Evolutionary conservation across 495 filamentous ascomycete species (phyloP), one percentile per base, ranked within the genome.

Genomic region (Penicillium tannophilum): DNA sequence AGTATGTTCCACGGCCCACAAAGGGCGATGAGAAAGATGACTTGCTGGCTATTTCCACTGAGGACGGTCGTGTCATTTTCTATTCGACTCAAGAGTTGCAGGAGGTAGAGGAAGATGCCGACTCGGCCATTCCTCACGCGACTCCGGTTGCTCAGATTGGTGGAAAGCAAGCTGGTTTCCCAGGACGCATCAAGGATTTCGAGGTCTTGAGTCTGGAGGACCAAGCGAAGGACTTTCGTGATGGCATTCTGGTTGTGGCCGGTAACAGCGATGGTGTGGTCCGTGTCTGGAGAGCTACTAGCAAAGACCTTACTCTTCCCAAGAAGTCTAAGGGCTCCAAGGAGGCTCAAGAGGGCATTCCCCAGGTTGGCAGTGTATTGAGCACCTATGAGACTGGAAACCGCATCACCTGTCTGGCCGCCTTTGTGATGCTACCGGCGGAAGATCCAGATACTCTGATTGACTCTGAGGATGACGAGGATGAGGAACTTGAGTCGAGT

Each of bases 41-140:
- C 16, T 67, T 93, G 10, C 69, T 98, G 42, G 87, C 86, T 1
- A 77, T 95, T 7, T 90, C 92, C n/a, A 97, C 94, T 0, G 94
- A 98, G 69, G 93, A 98, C 71, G 94, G 95, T 19, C 80, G 89
- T 44, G 78, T 98, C 19, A 62, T 96, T 35, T 96, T 98, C 71
- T 97, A 91, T 68, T 86, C 86, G 45, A 92, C 90, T 3, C 74
- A 62, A 64, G 76, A 56, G 52, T 73, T 75, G 30, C 65, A 67
- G 19, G 46, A 70, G 17, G 58, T 61, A 2, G 65, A 67, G 28
- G 65, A 77, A 7, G 68, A 64, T 28, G 63, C 63, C 46, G 71
- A 76, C 9, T 76, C 72, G 4, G 55, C 69, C 2, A 79, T 81
- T 36, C 79, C 77, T 30, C 62, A 72, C 69, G 63, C 86, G 75